Evolutionary conservation across 495 filamentous ascomycete genomes (phyloP).

Genomic region (Friedmanniomyces endolithicus): DNA sequence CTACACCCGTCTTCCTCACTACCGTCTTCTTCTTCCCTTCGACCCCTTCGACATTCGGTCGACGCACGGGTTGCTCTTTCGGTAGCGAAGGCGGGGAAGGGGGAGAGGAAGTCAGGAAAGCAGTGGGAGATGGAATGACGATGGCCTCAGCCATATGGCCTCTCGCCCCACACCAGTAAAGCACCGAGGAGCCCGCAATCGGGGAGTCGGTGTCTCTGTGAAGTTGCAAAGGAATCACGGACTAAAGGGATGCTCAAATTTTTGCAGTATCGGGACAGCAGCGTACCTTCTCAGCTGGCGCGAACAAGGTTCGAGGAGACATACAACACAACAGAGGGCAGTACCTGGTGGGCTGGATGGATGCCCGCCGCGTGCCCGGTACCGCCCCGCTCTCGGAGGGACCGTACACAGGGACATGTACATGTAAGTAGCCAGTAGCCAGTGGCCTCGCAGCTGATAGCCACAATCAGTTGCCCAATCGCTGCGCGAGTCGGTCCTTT

Average conservation of each 20-base stretch:
- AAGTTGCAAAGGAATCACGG: background rate
- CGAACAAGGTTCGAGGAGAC: background rate
- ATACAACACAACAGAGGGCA: background rate
- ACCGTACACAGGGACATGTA: too few species aligned
- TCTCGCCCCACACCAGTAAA: background rate
- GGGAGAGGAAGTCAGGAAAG: constrained; percentile 37
- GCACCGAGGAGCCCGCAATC: background rate
- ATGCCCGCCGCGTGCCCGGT: too few species aligned
- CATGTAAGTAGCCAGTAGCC: too few species aligned
- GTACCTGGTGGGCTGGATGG: too few species aligned
- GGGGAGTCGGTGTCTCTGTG: background rate
- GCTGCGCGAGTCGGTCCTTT: background rate
- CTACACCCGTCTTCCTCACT: constrained; percentile 4
- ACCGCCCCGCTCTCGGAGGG: background rate
- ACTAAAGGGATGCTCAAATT: background rate
- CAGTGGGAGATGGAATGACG: constrained; percentile 51
- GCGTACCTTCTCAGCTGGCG: background rate
- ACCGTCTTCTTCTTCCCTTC: constrained; percentile 18
- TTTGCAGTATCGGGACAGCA: constrained; percentile 13
- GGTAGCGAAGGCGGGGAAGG: constrained; percentile 26
- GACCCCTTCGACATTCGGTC: background rate
- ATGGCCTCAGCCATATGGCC: constrained; percentile 42
- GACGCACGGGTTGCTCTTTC: constrained; percentile 10
- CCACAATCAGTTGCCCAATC: background rate
- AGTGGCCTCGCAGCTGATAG: too few species aligned